These are phyloP conservation scores for Alloteropsis angusta DNA, from an alignment of 202 grass and related monocot species.

Conservation along the genomic window DNA sequence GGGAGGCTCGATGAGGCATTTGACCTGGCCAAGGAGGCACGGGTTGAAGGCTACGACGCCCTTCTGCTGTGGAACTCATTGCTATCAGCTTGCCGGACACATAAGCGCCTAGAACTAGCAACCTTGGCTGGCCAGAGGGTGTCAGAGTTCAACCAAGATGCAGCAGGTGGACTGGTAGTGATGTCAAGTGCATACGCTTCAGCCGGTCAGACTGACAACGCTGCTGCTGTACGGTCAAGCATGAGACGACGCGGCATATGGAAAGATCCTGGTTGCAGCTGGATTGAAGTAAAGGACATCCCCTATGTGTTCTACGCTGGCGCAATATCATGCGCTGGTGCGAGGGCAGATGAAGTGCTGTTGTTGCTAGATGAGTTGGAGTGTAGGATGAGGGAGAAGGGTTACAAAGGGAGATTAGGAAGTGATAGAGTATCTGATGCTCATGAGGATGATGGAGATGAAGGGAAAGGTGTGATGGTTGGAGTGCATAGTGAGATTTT, in stretches of 20 bases:
- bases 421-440: constrained; percentile 34
- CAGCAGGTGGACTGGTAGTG: constrained; percentile 45
- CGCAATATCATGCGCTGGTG: constrained; percentile 21
- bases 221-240: constrained; percentile 29
- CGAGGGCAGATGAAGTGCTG: constrained; percentile 34
- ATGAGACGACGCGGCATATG: constrained; percentile 47
- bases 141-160: constrained; percentile 50
- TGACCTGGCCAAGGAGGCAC: constrained; percentile 37
- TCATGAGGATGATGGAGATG: constrained; percentile 30
- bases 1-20: constrained; percentile 55
- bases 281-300: constrained; percentile 63
- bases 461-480: constrained; percentile 40
- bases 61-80: constrained; percentile 66
- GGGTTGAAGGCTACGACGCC: constrained; percentile 36
- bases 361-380: constrained; percentile 49
- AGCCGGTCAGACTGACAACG: constrained; percentile 41
- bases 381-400: constrained; percentile 53
- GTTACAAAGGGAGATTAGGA: constrained; percentile 36
- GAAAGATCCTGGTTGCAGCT: constrained; percentile 71
- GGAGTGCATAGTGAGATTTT: constrained; percentile 63
- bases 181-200: constrained; percentile 67
- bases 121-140: constrained; percentile 35
- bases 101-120: constrained; percentile 45
- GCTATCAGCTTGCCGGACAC: constrained; percentile 56
- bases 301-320: constrained; percentile 49